Conservation (phyloP, 179 eudicot genomes). For the Heliamphora pulchella region DNA sequence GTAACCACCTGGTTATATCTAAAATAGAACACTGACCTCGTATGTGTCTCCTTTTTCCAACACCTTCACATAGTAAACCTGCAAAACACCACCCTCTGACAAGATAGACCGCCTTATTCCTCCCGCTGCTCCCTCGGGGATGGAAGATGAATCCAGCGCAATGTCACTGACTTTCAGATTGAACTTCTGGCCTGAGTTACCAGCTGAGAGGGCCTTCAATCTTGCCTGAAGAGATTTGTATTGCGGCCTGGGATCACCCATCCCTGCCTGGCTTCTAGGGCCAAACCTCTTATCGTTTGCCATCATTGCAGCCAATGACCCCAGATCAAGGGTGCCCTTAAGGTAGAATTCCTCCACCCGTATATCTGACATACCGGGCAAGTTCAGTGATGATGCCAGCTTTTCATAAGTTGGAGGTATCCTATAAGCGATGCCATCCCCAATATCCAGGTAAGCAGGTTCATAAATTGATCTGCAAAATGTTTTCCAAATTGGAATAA, state of each 20-base stretch:
- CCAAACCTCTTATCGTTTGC: conserved; percentile 59
- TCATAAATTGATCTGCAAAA: conserved; percentile 55
- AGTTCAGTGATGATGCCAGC: conserved; percentile 55
- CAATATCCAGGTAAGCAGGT: conserved; percentile 74
- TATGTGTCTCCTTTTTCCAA: conserved; percentile 96
- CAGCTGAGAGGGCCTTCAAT: conserved; percentile 49
- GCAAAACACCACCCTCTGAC: conserved; percentile 75
- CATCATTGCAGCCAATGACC: conserved; percentile 89
- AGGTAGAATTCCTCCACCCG: conserved; percentile 73
- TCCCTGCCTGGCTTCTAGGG: conserved; percentile 51
- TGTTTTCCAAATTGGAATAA: conserved; percentile 12
- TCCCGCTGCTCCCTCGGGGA: conserved; percentile 99
- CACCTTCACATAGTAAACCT: conserved; percentile 82
- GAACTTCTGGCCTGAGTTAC: conserved; percentile 47
- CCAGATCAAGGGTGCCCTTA: conserved; percentile 84
- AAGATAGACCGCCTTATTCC: conserved; percentile 62
- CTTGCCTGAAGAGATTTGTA: conserved; percentile 87
- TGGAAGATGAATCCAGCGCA: conserved; percentile 44
- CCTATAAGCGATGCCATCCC: conserved; percentile 73
- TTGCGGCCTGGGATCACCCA: conserved; percentile 69
- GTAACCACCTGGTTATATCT: neutral
- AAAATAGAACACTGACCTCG: conserved; percentile 47
- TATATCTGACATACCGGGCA: conserved; percentile 72
- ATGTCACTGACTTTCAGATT: conserved; percentile 68
- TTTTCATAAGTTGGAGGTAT: conserved; percentile 83